Conservation (phyloP, 805 yeast species). For the Lipomyces spencermartinsiae region DNA sequence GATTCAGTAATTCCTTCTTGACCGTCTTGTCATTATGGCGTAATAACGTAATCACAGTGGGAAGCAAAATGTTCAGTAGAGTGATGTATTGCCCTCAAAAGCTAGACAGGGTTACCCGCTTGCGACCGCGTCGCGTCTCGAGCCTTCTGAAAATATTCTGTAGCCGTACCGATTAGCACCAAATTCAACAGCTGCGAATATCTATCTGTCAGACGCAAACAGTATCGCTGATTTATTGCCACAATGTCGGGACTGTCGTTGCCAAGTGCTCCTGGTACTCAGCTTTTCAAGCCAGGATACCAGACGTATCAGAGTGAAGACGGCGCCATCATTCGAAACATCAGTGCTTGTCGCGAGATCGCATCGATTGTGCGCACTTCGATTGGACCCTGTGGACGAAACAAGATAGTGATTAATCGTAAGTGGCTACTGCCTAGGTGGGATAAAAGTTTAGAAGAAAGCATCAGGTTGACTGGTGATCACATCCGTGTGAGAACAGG, state of each 20-base stretch:
- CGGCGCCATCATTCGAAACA: conserved; percentile 92
- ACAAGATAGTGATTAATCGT: conserved; percentile 88
- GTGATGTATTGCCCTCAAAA: not conserved
- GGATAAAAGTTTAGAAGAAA: not conserved
- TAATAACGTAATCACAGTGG: not conserved
- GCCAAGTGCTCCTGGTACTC: conserved; percentile 92
- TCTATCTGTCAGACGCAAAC: not conserved
- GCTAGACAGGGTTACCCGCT: not conserved
- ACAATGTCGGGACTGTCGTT: conserved; percentile 79
- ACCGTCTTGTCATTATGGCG: not conserved
- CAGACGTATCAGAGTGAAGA: conserved; percentile 85
- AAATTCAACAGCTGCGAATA: not conserved
- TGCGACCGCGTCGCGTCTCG: not conserved
- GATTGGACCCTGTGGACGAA: conserved; percentile 97
- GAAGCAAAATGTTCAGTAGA: not conserved
- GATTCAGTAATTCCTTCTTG: not conserved
- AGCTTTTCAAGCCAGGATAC: conserved; percentile 95
- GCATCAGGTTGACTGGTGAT: not conserved
- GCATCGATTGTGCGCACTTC: conserved; percentile 90
- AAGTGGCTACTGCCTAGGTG: not conserved
- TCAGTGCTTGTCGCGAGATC: conserved; percentile 93
- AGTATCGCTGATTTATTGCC: not conserved
- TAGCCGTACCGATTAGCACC: not conserved
- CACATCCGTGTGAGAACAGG: too few species aligned
- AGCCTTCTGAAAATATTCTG: not conserved